Base-by-base conservation (phyloP, 1,284 basidiomycete species). In the Irpex lacteus region DNA sequence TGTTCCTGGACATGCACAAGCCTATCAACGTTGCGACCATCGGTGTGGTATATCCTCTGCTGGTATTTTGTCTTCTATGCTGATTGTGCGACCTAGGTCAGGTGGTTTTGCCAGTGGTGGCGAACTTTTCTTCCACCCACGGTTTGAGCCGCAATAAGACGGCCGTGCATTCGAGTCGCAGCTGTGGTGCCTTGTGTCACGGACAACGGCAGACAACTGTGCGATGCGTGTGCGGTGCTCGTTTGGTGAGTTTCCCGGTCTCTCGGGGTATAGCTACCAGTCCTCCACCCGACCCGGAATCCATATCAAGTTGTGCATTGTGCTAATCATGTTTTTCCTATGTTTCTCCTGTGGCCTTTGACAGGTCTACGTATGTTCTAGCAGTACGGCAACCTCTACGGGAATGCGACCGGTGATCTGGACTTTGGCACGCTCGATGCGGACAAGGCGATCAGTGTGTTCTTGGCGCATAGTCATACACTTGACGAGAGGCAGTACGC, bases 21-120 rank as follows among this genome's bases (percentile, higher is more conserved):
- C 91, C 89, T 70, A 90, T 95, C 68, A 97, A 99, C 76, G 80
- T 98, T 1, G 97, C 91, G 1, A 94, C 92, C 1, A 87, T 99
- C 64, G 92, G 94, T 90, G 68, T 59, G 81, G 72, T 37, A 50
- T 32, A 55, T 61, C 8, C 6, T 49, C 26, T n/a, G 7, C 26
- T 26, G 56, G 5, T 49, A 13, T 2, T 40, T 13, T 47, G 13
- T 18, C 44, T 18, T 18, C 18, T 34, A 6, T 34, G 32, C 44
- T 47, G 44, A 47, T 15, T 47, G 13, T 1, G 55, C 53, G 52
- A 38, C 49, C 26, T 50, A 92, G 90, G 88, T 40, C 78, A 85
- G 1, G 82, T 96, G 5, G 76, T 91, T 0, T 87, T 0, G 75
- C 89, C 15, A 96, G 95, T 0, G 98, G 98, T n/a, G 98, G 98